phyloP scores from a whole-genome alignment of 1,139 yeast species.

The Suhomyces bokatorum region DNA sequence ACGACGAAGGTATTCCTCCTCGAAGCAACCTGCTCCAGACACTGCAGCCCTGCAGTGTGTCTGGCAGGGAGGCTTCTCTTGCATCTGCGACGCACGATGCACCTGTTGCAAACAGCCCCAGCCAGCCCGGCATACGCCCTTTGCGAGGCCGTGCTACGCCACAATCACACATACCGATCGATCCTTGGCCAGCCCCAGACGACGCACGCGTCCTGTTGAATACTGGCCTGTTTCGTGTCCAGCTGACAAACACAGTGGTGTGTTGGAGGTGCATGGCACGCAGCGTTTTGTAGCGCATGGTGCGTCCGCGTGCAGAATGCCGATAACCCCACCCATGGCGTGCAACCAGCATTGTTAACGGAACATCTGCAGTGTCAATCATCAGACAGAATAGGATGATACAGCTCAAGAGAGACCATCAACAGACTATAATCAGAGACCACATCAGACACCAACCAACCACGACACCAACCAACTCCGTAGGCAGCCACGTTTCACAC shows the following conservation, averaged over 20 bases:
- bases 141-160: neutral
- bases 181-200: too few relatives aligned
- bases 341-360: neutral
- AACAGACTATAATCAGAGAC: too few relatives aligned
- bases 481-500: too few relatives aligned
- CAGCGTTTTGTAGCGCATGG: neutral
- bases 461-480: too few relatives aligned
- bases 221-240: neutral
- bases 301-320: neutral
- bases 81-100: neutral
- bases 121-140: neutral
- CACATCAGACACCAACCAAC: too few relatives aligned
- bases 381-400: too few relatives aligned
- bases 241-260: too few relatives aligned
- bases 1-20: neutral
- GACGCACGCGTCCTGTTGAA: neutral
- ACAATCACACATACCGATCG: neutral
- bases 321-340: neutral
- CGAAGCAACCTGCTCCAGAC: too few relatives aligned
- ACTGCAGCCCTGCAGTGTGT: too few relatives aligned
- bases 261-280: too few relatives aligned
- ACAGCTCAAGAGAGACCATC: neutral
- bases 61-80: neutral
- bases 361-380: too few relatives aligned
- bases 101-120: neutral